Conservation (phyloP, 495 filamentous ascomycete species). For the Hyphodiscus hymeniophilus region DNA sequence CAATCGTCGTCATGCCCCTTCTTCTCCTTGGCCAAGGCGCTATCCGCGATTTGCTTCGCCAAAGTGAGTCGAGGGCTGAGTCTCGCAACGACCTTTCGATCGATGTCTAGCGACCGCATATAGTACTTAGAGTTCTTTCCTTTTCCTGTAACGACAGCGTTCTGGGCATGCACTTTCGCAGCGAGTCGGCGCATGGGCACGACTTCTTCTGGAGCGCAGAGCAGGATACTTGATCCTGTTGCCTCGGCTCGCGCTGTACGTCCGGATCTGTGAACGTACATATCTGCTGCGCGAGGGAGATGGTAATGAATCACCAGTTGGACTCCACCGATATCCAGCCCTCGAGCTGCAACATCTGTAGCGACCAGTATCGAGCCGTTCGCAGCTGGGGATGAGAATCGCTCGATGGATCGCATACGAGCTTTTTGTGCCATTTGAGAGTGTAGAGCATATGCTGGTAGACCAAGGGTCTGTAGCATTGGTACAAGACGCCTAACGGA, state of each 20-base stretch:
- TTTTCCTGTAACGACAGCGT: slow-evolving; percentile 22
- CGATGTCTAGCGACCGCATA: slow-evolving; percentile 72
- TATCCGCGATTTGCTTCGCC: slow-evolving; percentile 78
- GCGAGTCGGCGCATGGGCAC: slow-evolving; percentile 73
- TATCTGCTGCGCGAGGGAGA: slow-evolving; percentile 82
- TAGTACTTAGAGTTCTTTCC: slow-evolving; percentile 46
- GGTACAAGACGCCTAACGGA: slow-evolving; percentile 82
- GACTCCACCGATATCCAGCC: slow-evolving; percentile 85
- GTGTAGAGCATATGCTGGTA: slow-evolving; percentile 73
- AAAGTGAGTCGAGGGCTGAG: slow-evolving; percentile 67
- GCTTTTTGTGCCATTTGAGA: slow-evolving; percentile 95
- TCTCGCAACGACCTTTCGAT: slow-evolving; percentile 66
- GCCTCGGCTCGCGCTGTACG: slow-evolving; percentile 81
- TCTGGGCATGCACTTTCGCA: slow-evolving; percentile 55
- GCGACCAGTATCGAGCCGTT: slow-evolving; percentile 73
- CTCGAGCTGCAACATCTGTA: slow-evolving; percentile 93
- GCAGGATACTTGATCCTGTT: slow-evolving; percentile 70
- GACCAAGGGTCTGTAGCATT: slow-evolving; percentile 72
- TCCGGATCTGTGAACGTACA: slow-evolving; percentile 92
- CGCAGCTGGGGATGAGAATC: slow-evolving; percentile 59
- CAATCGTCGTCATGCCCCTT: slow-evolving; percentile 74
- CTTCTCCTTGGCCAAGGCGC: slow-evolving; percentile 77
- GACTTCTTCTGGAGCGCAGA: slow-evolving; percentile 90
- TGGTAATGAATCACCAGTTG: slow-evolving; percentile 91
- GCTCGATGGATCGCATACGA: slow-evolving; percentile 85